Base-by-base conservation (phyloP, 768 basidiomycete genomes). In the Candolleomyces eurysporus region DNA sequence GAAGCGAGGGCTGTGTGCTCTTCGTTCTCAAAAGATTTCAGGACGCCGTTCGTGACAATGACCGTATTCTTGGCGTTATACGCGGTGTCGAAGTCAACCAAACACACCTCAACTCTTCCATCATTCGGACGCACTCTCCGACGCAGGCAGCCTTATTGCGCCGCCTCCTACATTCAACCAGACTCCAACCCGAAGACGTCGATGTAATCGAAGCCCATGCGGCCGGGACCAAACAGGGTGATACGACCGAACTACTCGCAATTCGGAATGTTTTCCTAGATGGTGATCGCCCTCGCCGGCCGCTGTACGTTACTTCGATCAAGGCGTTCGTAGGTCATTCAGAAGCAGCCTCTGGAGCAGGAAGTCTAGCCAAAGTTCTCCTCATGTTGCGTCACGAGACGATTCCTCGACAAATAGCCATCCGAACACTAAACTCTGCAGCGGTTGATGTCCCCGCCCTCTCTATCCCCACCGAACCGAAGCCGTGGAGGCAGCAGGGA, bases 301-400 rank as follows among this genome's bases (percentile, higher is more conserved):
- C 82, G 10, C 81, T 92, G 19, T 81, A 89, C 65, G 71, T 91
- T 21, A 85, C 86, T 7, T 88, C 87, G 3, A 75, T 91, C 64
- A 91, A 91, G 64, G 86, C 82, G 9, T 91, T 90, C 66, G 82
- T 91, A 22, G 90, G 90, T 0, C 90, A 92, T 67, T 74, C 88
- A 4, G 91, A 90, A 68, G 88, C 88, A 0, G 89, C 90, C 13
- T 90, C 89, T 11, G 90, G 91, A 1, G 82, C 85, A 5, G 86
- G 87, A 7, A 82, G 89, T 17, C 79, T 92, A 5, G 88, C 85
- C 7, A 92, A 92, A 61, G 73, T 90, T 45, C 69, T 91, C 32
- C 73, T 91, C 51, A 91, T 91, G 91, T 63, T 91, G 40, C 77
- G 72, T 26, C 76, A 87, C 43, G 69, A 73, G 19, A 66, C 67